Evolutionary conservation across 108 stramenopile species (phyloP).

Genomic region (Pseudonitzschia pungens): DNA sequence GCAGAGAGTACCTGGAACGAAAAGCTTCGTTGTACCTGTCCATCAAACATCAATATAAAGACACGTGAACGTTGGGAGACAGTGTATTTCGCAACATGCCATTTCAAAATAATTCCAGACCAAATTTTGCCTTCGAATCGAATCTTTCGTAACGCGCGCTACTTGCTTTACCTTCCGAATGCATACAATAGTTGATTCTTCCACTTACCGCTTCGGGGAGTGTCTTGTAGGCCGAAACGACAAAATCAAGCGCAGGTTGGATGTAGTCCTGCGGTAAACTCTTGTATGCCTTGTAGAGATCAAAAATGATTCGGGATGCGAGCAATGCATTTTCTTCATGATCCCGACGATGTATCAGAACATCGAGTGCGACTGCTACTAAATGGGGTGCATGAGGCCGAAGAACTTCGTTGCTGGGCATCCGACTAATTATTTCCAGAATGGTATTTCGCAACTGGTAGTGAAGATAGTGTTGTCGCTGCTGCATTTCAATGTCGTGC

Average conservation of each 20-base stretch:
- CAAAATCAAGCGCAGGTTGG: constrained; percentile 81
- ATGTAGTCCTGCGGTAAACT: constrained; percentile 70
- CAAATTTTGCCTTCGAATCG: no score
- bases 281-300: constrained; percentile 81
- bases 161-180: no score
- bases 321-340: constrained; percentile 87
- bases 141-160: no score
- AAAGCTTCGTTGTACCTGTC: constrained; percentile 51
- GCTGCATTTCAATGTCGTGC: neutral
- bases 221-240: constrained; percentile 52
- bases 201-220: constrained; percentile 49
- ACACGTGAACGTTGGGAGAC: neutral
- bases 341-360: constrained; percentile 57
- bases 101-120: no score
- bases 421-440: constrained; percentile 72
- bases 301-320: constrained; percentile 80
- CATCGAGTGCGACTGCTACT: constrained; percentile 61
- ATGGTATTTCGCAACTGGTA: constrained; percentile 66
- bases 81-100: neutral
- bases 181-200: neutral
- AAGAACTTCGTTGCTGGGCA: constrained; percentile 80
- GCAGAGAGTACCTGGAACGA: constrained; percentile 18
- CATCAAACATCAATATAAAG: neutral
- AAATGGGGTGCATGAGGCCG: constrained; percentile 80
- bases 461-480: neutral